These are phyloP conservation scores for Cladosporium phlei DNA, from an alignment of 2,329 filamentous ascomycete species.

Conservation along the genomic window DNA sequence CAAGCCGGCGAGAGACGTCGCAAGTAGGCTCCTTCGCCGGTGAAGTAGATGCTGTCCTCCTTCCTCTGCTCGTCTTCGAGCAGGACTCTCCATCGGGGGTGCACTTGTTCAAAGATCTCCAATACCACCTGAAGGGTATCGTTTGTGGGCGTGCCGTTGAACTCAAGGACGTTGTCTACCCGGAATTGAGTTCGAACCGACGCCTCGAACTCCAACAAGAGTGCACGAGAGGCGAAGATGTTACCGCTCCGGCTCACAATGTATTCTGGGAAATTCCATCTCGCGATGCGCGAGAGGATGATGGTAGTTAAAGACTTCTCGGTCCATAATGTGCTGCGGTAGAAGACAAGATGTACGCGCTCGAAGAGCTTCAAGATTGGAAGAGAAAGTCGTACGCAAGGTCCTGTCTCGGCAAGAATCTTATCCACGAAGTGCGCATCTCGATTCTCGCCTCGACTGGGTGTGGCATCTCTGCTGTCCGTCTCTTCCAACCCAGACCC, in stretches of 20 bases:
- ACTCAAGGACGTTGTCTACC: conserved; percentile 78
- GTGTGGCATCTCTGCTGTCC: conserved; percentile 36
- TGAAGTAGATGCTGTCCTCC: conserved; percentile 71
- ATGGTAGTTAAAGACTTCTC: conserved; percentile 94
- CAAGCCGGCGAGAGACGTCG: conserved; percentile 86
- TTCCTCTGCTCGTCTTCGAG: conserved; percentile 71
- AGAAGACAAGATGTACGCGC: conserved; percentile 91
- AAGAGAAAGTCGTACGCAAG: conserved; percentile 76
- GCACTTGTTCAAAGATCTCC: conserved; percentile 66
- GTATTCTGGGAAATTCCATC: conserved; percentile 82
- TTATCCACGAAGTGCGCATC: conserved; percentile 71
- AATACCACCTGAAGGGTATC: conserved; percentile 64
- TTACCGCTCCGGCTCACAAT: conserved; percentile 84
- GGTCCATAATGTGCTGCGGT: conserved; percentile 93
- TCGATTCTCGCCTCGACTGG: conserved; percentile 52
- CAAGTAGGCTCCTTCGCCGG: conserved; percentile 81
- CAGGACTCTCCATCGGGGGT: conserved; percentile 73
- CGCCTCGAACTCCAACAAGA: conserved; percentile 83
- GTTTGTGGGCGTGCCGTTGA: conserved; percentile 64
- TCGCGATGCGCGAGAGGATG: conserved; percentile 84
- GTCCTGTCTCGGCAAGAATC: conserved; percentile 71
- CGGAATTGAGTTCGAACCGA: conserved; percentile 75
- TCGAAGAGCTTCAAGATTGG: conserved; percentile 77
- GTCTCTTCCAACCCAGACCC: conserved; percentile 30
- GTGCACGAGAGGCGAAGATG: conserved; percentile 72